phyloP scores from a whole-genome alignment of 768 basidiomycete species.

The Kwoniella dejecticola region DNA sequence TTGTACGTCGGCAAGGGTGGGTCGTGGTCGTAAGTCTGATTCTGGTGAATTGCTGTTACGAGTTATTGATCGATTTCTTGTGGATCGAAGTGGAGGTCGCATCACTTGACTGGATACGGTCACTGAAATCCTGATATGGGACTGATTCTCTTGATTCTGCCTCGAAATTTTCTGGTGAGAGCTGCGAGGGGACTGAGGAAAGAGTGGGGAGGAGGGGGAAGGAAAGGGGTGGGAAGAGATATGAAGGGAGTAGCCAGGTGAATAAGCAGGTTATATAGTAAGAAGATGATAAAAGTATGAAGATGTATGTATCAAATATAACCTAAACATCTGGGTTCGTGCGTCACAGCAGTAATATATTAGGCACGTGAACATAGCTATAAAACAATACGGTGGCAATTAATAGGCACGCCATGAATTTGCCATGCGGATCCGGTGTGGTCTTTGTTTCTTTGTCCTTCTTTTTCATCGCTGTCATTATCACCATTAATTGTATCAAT shows the following conservation, averaged over 20 bases:
- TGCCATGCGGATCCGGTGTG: background rate
- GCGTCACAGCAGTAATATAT: too few relatives aligned
- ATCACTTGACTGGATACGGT: too few relatives aligned
- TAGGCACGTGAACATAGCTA: too few relatives aligned
- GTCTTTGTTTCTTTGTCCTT: slow-evolving; percentile 5
- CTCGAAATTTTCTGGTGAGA: background rate
- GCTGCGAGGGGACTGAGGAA: background rate
- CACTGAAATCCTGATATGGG: too few relatives aligned
- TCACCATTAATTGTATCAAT: too few relatives aligned
- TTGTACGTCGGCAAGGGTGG: slow-evolving; percentile 36
- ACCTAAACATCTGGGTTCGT: background rate
- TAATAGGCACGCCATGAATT: background rate
- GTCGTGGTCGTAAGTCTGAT: slow-evolving; percentile 21
- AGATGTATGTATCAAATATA: background rate
- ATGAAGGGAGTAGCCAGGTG: background rate
- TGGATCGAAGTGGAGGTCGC: slow-evolving; percentile 21
- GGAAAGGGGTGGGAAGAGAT: background rate
- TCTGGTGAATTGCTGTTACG: slow-evolving; percentile 19
- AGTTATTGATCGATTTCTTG: slow-evolving; percentile 1
- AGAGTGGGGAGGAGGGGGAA: background rate
- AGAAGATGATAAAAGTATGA: too few relatives aligned
- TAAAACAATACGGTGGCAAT: too few relatives aligned
- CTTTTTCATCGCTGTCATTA: background rate
- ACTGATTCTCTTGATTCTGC: background rate
- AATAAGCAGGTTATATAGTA: background rate